These are phyloP conservation scores for Hymenotorrendiella dingleyae DNA, from an alignment of 2,329 filamentous ascomycete species.

Conservation along the genomic window DNA sequence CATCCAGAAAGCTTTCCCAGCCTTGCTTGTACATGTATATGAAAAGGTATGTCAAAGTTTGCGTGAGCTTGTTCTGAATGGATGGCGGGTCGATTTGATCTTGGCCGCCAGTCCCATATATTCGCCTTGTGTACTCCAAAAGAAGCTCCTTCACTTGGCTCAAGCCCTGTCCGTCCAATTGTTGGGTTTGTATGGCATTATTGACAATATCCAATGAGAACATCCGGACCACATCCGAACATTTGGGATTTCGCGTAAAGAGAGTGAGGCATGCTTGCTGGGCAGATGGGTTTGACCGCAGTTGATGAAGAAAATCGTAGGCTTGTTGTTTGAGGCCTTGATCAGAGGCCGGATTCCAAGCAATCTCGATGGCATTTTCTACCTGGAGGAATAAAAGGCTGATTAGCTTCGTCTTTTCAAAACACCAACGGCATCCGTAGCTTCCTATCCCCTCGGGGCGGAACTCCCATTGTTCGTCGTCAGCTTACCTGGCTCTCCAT, in stretches of 20 bases:
- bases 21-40: constrained; percentile 76
- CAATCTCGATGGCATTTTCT: constrained; percentile 92
- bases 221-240: constrained; percentile 79
- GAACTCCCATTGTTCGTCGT: not conserved
- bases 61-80: constrained; percentile 95
- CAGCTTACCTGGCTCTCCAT: constrained; percentile 30
- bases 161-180: constrained; percentile 67
- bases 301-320: constrained; percentile 70
- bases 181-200: constrained; percentile 75
- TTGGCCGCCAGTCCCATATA: constrained; percentile 56
- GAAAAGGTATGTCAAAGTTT: constrained; percentile 92
- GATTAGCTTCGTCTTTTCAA: not conserved
- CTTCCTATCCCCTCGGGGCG: not conserved
- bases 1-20: constrained; percentile 88
- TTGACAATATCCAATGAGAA: constrained; percentile 91
- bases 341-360: constrained; percentile 75
- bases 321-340: constrained; percentile 73
- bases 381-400: constrained; percentile 54
- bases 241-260: constrained; percentile 71
- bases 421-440: not conserved
- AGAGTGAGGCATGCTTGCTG: constrained; percentile 87
- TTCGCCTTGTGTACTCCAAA: constrained; percentile 71
- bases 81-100: constrained; percentile 61
- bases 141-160: constrained; percentile 73
- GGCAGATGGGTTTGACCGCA: constrained; percentile 75